Evolutionary conservation across 768 basidiomycete species (phyloP), one percentile per base, ranked within the genome.

Genomic region (Auricularia auricula-judae): DNA sequence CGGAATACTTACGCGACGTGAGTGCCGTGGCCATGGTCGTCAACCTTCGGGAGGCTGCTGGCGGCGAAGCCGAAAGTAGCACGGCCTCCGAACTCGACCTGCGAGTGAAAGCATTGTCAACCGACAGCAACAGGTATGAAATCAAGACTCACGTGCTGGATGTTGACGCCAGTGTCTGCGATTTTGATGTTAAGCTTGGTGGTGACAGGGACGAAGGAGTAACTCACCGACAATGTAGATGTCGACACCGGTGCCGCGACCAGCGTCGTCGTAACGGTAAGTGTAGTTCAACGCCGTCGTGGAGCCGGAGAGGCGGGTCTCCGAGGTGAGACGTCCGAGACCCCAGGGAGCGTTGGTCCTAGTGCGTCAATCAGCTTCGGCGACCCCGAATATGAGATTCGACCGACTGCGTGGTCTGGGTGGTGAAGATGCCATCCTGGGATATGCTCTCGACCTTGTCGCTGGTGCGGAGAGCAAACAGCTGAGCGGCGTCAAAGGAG

Each of bases 31-130:
- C 78, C 79, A 18, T 59, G 23, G 23, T 59, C 56, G 34, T 59
- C 79, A 53, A 70, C 70, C 39, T 68, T 56, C 65, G 66, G 66
- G 35, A 58, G 65, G 43, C 16, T 59, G 56, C 56, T 29, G 8
- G 34, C 56, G 23, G 47, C 11, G 47, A 29, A 59, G 7, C 56
- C 80, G 76, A 76, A 79, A 16, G 63, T 66, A 16, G 79, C 80
- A 43, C 80, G 78, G 3, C 78, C 79, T 64, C 71, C 76, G 63
- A 81, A 81, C 64, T 77, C 68, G 18, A 54, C 62, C 77, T 78
- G 66, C n/a, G 21, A 21, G 33, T 61, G 44, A 39, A 12, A 11
- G 35, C 36, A 59, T 5, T 5, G 18, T 5, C 44, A 3, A 34
- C 60, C 7, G 12, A 18, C 8, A 18, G 3, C 62, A 21, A 16